A percentile compares a stretch with the other conserved stretches of the same genome.
Evolutionary conservation across 1,139 yeast genomes (phyloP).

Genomic region (Magnusiomyces fungicola): DNA sequence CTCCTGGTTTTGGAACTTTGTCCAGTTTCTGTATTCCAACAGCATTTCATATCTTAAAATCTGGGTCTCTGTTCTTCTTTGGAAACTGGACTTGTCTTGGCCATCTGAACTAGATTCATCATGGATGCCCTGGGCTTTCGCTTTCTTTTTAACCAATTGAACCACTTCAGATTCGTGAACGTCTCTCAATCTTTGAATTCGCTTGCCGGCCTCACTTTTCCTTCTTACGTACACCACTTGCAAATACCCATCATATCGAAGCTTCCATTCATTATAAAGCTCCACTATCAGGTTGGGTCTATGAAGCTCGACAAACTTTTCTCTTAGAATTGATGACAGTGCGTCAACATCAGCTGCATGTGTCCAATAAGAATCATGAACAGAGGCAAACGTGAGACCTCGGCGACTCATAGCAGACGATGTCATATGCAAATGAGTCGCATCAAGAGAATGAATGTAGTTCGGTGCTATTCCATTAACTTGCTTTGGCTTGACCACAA

Average conservation of each 20-base stretch:
- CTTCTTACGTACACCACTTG: slow-evolving; percentile 43
- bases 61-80: neutral
- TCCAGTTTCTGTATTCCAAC: slow-evolving; percentile 1
- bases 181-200: slow-evolving; percentile 16
- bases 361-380: slow-evolving; percentile 98
- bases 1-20: neutral
- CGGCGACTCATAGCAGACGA: slow-evolving; percentile 33
- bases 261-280: slow-evolving; percentile 67
- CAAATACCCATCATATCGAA: slow-evolving; percentile 58
- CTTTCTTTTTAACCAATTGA: slow-evolving; percentile 38
- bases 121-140: neutral
- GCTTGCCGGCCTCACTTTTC: slow-evolving; percentile 36
- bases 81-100: neutral
- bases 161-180: slow-evolving; percentile 34
- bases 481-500: slow-evolving; percentile 74
- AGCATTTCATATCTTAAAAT: neutral
- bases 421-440: slow-evolving; percentile 92
- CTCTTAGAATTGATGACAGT: slow-evolving; percentile 69
- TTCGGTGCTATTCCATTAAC: slow-evolving; percentile 91
- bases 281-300: slow-evolving; percentile 57
- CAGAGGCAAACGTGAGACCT: slow-evolving; percentile 70
- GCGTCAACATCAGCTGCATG: slow-evolving; percentile 77
- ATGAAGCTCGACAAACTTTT: slow-evolving; percentile 74
- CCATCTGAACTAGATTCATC: neutral
- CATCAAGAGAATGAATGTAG: slow-evolving; percentile 90